Conservation (phyloP, 768 basidiomycete species). For the Podaxis sp. region DNA sequence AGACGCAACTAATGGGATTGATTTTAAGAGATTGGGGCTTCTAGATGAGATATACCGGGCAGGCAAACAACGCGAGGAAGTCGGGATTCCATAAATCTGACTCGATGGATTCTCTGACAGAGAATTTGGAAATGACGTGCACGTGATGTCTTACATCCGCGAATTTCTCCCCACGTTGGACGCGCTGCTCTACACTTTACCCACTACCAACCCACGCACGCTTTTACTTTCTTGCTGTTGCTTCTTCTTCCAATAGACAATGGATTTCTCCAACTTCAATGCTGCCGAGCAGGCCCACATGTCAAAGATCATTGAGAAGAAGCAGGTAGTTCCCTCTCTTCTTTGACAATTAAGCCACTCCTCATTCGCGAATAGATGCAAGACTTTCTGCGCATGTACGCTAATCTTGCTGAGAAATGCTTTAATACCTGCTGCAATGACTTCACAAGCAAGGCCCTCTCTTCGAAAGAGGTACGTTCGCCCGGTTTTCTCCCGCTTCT, state of each 20-base stretch:
- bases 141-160: conserved; percentile 21
- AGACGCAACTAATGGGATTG: background rate
- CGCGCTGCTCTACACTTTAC: background rate
- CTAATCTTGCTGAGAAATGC: conserved; percentile 92
- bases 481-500: background rate
- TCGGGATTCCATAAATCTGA: conserved; percentile 5
- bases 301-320: conserved; percentile 92
- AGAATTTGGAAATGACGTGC: conserved; percentile 15
- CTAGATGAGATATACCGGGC: background rate
- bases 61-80: background rate
- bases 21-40: background rate
- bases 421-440: conserved; percentile 96
- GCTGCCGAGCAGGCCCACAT: conserved; percentile 94
- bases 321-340: conserved; percentile 63
- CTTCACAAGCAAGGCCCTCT: conserved; percentile 93
- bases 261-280: conserved; percentile 94
- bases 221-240: conserved; percentile 16
- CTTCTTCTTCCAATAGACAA: conserved; percentile 30
- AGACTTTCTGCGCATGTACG: conserved; percentile 96
- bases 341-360: background rate
- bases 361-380: conserved; percentile 70
- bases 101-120: background rate
- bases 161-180: conserved; percentile 13
- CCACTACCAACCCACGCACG: conserved; percentile 2
- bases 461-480: conserved; percentile 79